phyloP scores from a whole-genome alignment of 2,329 filamentous ascomycete species.

The Aspergillus phoenicis region DNA sequence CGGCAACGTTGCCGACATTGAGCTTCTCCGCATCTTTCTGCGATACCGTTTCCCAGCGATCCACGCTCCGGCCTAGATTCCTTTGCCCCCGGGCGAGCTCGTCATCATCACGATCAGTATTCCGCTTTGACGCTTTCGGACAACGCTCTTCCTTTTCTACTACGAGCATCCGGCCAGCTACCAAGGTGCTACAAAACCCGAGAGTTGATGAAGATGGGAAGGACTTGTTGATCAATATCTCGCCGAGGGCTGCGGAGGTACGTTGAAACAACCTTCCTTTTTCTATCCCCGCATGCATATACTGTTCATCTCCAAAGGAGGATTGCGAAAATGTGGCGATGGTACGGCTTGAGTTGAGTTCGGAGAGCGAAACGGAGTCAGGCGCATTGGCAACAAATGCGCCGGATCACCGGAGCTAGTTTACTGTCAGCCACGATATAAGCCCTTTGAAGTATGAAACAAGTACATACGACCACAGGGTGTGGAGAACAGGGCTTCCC shows the following conservation, averaged over 20 bases:
- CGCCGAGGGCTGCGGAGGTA: constrained; percentile 78
- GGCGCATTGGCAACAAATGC: background rate
- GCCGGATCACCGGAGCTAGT: background rate
- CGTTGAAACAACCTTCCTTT: constrained; percentile 25
- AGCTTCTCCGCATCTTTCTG: constrained; percentile 36
- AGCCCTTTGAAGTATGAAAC: background rate
- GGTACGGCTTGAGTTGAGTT: background rate
- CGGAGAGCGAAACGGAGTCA: background rate
- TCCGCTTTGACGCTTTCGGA: constrained; percentile 10
- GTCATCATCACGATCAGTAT: background rate
- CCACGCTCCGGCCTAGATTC: constrained; percentile 3
- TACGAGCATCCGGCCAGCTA: constrained; percentile 37
- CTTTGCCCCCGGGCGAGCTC: background rate
- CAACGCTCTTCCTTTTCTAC: constrained; percentile 39
- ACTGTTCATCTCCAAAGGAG: background rate
- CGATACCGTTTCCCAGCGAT: constrained; percentile 25
- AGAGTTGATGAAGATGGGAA: constrained; percentile 79
- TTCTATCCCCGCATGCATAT: background rate
- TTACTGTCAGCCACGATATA: constrained; percentile 9
- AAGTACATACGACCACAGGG: constrained; percentile 49
- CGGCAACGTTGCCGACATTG: constrained; percentile 22
- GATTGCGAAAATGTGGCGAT: background rate
- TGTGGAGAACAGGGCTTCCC: constrained; percentile 52
- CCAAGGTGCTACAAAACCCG: constrained; percentile 64
- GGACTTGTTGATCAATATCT: constrained; percentile 82